Percentiles rank a stretch among this genome's conserved stretches.
These are phyloP conservation scores for Penicillium samsonianum DNA, from an alignment of 495 filamentous ascomycete species.

Conservation along the genomic window DNA sequence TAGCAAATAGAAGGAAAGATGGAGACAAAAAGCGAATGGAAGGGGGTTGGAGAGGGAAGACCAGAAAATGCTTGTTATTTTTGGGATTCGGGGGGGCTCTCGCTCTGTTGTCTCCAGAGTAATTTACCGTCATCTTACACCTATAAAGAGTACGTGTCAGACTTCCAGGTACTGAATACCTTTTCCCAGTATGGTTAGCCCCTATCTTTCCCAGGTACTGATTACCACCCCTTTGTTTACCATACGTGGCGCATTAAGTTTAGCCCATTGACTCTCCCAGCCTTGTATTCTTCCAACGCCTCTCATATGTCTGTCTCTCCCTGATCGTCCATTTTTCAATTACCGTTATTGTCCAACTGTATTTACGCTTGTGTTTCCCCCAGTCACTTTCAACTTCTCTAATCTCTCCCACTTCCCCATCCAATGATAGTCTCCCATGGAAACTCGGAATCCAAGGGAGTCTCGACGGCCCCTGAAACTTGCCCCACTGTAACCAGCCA, in stretches of 20 bases:
- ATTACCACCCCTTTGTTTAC: constrained; percentile 16
- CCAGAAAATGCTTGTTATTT: constrained; percentile 40
- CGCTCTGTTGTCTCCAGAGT: constrained; percentile 17
- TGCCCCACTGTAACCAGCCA: constrained; percentile 22
- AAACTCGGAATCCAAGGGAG: constrained; percentile 31
- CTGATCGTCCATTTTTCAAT: constrained; percentile 7
- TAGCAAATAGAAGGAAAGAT: constrained; percentile 29
- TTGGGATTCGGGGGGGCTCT: constrained; percentile 36
- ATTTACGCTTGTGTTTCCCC: constrained; percentile 12
- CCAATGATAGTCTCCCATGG: constrained; percentile 18
- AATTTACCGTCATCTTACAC: constrained; percentile 35
- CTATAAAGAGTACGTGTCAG: constrained; percentile 20
- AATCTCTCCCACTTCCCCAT: neutral
- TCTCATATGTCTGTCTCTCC: neutral
- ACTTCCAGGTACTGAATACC: constrained; percentile 20
- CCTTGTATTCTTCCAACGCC: neutral
- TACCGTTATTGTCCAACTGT: constrained; percentile 15
- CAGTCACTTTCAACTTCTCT: neutral
- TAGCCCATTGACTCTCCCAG: neutral
- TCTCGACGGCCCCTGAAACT: constrained; percentile 37
- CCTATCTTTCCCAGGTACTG: constrained; percentile 11
- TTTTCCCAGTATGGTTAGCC: constrained; percentile 6
- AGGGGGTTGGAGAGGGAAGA: constrained; percentile 27
- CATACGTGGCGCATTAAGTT: constrained; percentile 8
- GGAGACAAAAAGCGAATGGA: constrained; percentile 38